These are phyloP conservation scores for Fusarium falciforme DNA, from an alignment of 2,329 filamentous ascomycete genomes.

Conservation along the genomic window DNA sequence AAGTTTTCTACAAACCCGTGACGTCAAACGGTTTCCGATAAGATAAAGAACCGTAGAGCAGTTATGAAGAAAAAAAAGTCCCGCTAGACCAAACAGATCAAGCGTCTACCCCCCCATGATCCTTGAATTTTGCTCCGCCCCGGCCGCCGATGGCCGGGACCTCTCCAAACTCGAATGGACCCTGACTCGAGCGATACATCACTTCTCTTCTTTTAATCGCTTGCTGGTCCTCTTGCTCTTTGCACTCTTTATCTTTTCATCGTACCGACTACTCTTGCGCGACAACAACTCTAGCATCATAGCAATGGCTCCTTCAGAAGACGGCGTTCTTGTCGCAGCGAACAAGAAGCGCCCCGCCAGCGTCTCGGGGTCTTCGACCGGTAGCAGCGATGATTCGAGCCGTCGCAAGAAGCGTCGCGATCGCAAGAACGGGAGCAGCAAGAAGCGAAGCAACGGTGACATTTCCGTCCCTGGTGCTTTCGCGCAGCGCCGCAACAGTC, in stretches of 20 bases:
- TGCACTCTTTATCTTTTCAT: slow-evolving; percentile 5
- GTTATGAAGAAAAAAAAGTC: background rate
- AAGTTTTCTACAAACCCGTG: background rate
- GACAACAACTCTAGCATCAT: background rate
- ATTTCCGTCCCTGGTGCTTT: slow-evolving; percentile 45
- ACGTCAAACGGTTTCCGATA: slow-evolving; percentile 30
- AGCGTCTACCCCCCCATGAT: slow-evolving; percentile 23
- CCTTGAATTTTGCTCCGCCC: slow-evolving; percentile 35
- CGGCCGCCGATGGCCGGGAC: background rate
- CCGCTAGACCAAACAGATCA: background rate
- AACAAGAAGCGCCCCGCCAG: slow-evolving; percentile 46
- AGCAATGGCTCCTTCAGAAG: slow-evolving; percentile 46
- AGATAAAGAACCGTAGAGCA: slow-evolving; percentile 21
- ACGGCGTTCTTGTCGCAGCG: slow-evolving; percentile 9
- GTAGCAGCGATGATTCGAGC: slow-evolving; percentile 45
- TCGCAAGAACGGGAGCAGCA: slow-evolving; percentile 37
- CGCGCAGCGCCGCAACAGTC: slow-evolving; percentile 61
- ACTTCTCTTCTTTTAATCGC: background rate
- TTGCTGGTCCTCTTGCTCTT: background rate
- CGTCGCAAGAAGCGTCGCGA: slow-evolving; percentile 46
- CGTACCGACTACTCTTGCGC: background rate
- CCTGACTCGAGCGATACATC: slow-evolving; percentile 27
- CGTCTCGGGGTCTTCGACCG: slow-evolving; percentile 44
- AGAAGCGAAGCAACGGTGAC: slow-evolving; percentile 25
- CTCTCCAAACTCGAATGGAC: slow-evolving; percentile 9